Evolutionary conservation across 768 basidiomycete species (phyloP).

Genomic region (Lactarius vividus): DNA sequence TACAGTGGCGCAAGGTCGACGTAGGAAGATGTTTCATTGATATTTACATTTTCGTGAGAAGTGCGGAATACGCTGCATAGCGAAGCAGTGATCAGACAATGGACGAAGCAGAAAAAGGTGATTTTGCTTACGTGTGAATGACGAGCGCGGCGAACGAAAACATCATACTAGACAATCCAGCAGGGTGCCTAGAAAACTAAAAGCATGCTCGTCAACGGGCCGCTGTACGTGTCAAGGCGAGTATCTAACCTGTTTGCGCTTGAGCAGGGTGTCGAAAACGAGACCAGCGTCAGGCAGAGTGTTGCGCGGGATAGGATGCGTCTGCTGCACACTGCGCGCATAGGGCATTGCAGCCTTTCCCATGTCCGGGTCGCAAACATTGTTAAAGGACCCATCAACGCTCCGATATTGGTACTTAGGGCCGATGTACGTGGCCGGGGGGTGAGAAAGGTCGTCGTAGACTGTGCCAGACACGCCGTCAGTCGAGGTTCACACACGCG

Average conservation of each 20-base stretch:
- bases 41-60: conserved; percentile 56
- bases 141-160: conserved; percentile 82
- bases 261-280: conserved; percentile 76
- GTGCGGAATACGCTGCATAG: conserved; percentile 75
- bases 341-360: conserved; percentile 80
- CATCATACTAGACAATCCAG: conserved; percentile 75
- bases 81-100: neutral
- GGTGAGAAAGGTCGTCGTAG: conserved; percentile 80
- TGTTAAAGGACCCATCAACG: conserved; percentile 80
- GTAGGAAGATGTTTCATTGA: conserved; percentile 86
- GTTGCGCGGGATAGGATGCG: conserved; percentile 58
- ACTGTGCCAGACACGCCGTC: conserved; percentile 41
- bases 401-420: conserved; percentile 61
- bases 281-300: conserved; percentile 77
- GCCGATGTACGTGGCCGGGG: conserved; percentile 67
- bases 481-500: neutral
- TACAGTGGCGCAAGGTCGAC: conserved; percentile 84
- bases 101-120: neutral
- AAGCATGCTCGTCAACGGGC: neutral
- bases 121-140: conserved; percentile 58
- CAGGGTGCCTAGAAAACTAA: conserved; percentile 74
- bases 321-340: conserved; percentile 77
- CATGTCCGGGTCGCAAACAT: conserved; percentile 62
- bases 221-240: too few species aligned
- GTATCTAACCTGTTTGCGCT: conserved; percentile 56